Conservation (phyloP, 192 early-diverging fungal species). For the Podila clonocystis region DNA sequence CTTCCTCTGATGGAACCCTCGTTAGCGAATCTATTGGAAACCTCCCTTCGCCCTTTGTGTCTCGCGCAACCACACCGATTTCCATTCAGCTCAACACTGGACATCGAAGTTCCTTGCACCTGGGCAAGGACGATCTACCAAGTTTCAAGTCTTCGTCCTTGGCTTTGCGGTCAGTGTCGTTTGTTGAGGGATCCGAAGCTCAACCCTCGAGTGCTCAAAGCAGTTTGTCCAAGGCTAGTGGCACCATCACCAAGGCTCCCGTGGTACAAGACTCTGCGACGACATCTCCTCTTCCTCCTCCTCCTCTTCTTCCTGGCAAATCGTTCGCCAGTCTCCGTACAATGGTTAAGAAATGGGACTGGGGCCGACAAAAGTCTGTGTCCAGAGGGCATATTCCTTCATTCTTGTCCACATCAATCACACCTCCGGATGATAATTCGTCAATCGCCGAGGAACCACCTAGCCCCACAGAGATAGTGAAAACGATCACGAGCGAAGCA, state of each 20-base stretch:
- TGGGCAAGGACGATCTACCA: conserved; percentile 26
- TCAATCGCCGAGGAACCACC: background rate
- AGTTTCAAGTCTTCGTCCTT: conserved; percentile 28
- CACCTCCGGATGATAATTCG: background rate
- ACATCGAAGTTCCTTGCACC: conserved; percentile 13
- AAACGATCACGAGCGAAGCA: background rate
- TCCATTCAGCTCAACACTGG: background rate
- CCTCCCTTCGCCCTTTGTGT: conserved; percentile 9
- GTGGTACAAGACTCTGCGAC: background rate
- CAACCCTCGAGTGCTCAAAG: background rate
- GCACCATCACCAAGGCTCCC: background rate
- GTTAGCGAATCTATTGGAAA: background rate
- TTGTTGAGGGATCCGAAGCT: conserved; percentile 19
- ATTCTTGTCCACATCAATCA: conserved; percentile 5
- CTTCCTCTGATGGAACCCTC: too few relatives aligned
- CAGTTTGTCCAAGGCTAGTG: background rate
- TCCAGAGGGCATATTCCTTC: conserved; percentile 24
- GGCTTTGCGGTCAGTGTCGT: conserved; percentile 33
- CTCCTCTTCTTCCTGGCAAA: background rate
- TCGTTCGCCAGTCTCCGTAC: conserved; percentile 30
- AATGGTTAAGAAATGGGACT: conserved; percentile 17
- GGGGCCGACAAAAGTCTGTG: conserved; percentile 12
- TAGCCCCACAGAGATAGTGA: background rate
- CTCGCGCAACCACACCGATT: conserved; percentile 23
- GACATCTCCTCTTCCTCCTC: background rate